Percentiles rank a stretch among this genome's conserved stretches.
Evolutionary conservation across 495 filamentous ascomycete species (phyloP).

Genomic region (Daldinia childiae): DNA sequence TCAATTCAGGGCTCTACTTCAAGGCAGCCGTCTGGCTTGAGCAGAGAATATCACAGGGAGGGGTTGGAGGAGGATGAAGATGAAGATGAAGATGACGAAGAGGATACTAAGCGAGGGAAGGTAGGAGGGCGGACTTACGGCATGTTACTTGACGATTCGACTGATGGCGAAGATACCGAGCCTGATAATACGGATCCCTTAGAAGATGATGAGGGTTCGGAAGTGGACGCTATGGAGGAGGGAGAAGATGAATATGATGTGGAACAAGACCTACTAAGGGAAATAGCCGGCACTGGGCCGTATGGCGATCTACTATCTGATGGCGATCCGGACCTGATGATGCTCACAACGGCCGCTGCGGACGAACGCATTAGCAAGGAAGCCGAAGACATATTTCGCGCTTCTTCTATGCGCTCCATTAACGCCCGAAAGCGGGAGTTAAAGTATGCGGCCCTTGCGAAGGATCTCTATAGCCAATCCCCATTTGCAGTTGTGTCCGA

Average conservation of each 20-base stretch:
- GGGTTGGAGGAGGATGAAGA: slow-evolving; percentile 37
- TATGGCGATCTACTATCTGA: slow-evolving; percentile 40
- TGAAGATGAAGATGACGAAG: slow-evolving; percentile 13
- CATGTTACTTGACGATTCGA: slow-evolving; percentile 42
- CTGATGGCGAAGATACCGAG: slow-evolving; percentile 46
- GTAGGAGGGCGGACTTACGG: slow-evolving; percentile 42
- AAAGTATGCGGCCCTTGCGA: slow-evolving; percentile 60
- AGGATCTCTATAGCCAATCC: slow-evolving; percentile 58
- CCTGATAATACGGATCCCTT: slow-evolving; percentile 32
- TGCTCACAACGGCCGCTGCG: slow-evolving; percentile 58
- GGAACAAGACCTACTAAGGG: slow-evolving; percentile 40
- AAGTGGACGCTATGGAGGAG: slow-evolving; percentile 51
- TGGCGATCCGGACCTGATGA: slow-evolving; percentile 55
- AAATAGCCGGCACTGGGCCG: slow-evolving; percentile 38
- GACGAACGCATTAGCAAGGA: slow-evolving; percentile 56
- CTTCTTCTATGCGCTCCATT: slow-evolving; percentile 53
- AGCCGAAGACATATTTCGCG: slow-evolving; percentile 56
- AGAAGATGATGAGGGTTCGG: slow-evolving; percentile 47
- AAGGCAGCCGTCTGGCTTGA: slow-evolving; percentile 50
- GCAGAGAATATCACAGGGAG: slow-evolving; percentile 48
- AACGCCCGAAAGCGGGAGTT: slow-evolving; percentile 49
- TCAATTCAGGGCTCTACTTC: slow-evolving; percentile 53
- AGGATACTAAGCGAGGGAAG: slow-evolving; percentile 45
- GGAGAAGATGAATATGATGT: slow-evolving; percentile 43
- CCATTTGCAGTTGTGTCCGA: slow-evolving; percentile 57